phyloP scores from a whole-genome alignment of 106 monocot genomes.

The Gastrodia elata region DNA sequence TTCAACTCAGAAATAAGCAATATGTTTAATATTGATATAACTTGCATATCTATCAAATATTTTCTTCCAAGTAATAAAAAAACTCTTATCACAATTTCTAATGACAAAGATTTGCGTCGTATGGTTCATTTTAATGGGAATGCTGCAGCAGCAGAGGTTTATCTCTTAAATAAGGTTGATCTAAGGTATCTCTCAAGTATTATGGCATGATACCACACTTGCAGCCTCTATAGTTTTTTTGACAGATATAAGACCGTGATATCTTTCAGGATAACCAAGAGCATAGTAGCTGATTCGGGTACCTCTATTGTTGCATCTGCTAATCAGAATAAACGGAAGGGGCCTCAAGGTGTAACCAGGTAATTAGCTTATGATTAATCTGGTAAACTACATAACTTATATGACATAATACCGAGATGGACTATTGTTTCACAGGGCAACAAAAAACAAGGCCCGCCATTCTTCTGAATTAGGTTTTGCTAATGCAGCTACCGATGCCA shows the following conservation, averaged over 20 bases:
- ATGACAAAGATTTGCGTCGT: constrained; percentile 75
- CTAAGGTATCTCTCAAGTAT: constrained; percentile 34
- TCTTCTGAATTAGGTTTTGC: constrained; percentile 12
- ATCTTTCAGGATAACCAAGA: constrained; percentile 16
- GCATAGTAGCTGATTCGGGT: constrained; percentile 43
- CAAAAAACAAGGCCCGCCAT: constrained; percentile 13
- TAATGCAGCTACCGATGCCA: constrained; percentile 3
- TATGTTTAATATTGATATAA: constrained; percentile 63
- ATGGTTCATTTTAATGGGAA: constrained; percentile 73
- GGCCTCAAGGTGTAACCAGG: constrained; percentile 32
- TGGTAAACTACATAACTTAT: not conserved
- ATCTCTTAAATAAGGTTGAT: constrained; percentile 59
- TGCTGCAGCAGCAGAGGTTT: constrained; percentile 47
- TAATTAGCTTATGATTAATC: constrained; percentile 9
- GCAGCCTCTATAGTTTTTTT: not conserved
- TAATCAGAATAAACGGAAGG: constrained; percentile 30
- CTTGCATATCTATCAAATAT: constrained; percentile 64
- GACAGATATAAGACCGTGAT: not conserved
- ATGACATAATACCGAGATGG: not conserved
- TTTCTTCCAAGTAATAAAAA: constrained; percentile 68
- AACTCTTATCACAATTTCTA: constrained; percentile 78
- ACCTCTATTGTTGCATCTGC: constrained; percentile 33
- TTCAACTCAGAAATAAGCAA: constrained; percentile 67
- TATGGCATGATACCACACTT: not conserved
- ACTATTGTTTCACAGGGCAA: constrained; percentile 27